Evolutionary conservation across 306 rosid species (phyloP).

Genomic region (Oemleria cerasiformis): DNA sequence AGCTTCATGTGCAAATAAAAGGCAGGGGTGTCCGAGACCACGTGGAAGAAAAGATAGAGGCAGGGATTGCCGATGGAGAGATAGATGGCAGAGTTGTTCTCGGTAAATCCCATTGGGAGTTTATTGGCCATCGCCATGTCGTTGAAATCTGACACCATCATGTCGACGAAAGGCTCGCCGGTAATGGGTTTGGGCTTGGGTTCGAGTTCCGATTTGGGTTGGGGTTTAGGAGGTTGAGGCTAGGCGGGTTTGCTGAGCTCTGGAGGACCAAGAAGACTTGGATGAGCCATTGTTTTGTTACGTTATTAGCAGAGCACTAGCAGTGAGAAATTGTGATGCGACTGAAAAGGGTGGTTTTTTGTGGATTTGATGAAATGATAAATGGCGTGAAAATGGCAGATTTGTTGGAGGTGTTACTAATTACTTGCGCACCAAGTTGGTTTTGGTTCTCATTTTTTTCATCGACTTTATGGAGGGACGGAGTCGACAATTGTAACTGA

Average conservation of each 20-base stretch:
- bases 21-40: constrained; percentile 49
- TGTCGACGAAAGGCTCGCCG: constrained; percentile 38
- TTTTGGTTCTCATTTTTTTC: no score
- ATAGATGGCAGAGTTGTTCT: constrained; percentile 41
- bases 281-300: constrained; percentile 48
- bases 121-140: neutral
- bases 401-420: no score
- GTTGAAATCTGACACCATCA: constrained; percentile 42
- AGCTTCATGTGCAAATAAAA: constrained; percentile 24
- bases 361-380: no score
- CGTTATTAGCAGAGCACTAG: no score
- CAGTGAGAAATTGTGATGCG: no score
- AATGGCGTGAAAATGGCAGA: no score
- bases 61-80: constrained; percentile 59
- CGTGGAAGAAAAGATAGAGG: constrained; percentile 61
- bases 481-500: no score
- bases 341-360: no score
- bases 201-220: neutral
- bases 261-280: no score
- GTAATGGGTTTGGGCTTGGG: constrained; percentile 7
- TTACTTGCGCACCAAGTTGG: no score
- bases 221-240: neutral
- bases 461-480: no score
- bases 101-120: constrained; percentile 34
- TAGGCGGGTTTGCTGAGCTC: constrained; percentile 30